Conservation (phyloP, 768 basidiomycete genomes). For the Leccinum ochraceum region DNA sequence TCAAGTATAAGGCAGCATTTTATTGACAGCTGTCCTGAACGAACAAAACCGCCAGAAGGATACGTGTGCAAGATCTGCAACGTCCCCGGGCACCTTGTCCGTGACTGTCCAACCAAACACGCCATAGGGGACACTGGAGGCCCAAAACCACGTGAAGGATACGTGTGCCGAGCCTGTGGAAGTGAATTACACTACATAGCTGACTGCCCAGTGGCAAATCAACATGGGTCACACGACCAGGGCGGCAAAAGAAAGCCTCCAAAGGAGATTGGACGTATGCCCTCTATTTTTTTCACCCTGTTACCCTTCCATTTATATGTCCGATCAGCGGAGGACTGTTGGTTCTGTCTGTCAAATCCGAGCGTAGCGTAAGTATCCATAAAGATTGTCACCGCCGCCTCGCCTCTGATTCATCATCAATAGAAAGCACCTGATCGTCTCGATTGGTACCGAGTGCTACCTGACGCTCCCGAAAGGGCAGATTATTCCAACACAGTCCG, state of each 20-base stretch:
- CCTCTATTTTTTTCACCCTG: neutral
- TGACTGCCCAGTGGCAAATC: conserved; percentile 78
- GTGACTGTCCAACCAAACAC: conserved; percentile 83
- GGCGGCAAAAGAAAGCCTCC: conserved; percentile 48
- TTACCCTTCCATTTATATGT: conserved; percentile 3
- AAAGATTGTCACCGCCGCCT: neutral
- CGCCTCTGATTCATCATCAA: conserved; percentile 8
- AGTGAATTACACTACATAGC: conserved; percentile 84
- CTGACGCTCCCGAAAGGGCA: conserved; percentile 96
- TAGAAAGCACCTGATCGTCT: conserved; percentile 94
- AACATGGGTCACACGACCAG: conserved; percentile 37
- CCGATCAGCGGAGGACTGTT: conserved; percentile 82
- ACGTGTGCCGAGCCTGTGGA: conserved; percentile 90
- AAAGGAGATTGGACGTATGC: conserved; percentile 82
- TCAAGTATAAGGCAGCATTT: conserved; percentile 55
- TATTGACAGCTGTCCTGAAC: conserved; percentile 73
- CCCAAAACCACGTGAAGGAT: conserved; percentile 79
- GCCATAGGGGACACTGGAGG: conserved; percentile 82
- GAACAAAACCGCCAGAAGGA: conserved; percentile 74
- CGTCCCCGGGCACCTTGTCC: conserved; percentile 83
- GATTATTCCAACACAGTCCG: conserved; percentile 77
- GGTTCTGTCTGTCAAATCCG: conserved; percentile 98
- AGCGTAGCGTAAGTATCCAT: conserved; percentile 67
- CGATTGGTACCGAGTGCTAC: conserved; percentile 93
- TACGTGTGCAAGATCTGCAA: conserved; percentile 89